These are phyloP conservation scores for Irpex lacteus DNA, from an alignment of 1,284 basidiomycete species.

Conservation along the genomic window DNA sequence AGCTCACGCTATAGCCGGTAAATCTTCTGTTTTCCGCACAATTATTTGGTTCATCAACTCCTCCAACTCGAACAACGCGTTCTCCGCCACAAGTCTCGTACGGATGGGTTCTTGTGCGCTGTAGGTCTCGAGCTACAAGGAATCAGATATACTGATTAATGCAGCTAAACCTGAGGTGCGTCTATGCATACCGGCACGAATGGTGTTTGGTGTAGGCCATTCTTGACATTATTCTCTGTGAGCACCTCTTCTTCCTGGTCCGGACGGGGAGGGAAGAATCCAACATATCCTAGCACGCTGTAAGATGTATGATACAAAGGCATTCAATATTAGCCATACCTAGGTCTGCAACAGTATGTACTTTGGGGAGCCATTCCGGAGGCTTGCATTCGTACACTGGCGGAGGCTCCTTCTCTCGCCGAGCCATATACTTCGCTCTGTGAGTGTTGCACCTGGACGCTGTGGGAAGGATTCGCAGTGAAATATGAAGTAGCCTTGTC, in stretches of 20 bases:
- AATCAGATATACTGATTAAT: not conserved
- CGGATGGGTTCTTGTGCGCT: constrained; percentile 56
- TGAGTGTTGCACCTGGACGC: not conserved
- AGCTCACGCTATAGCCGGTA: constrained; percentile 61
- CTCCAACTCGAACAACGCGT: constrained; percentile 68
- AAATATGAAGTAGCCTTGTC: not conserved
- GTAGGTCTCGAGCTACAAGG: constrained; percentile 59
- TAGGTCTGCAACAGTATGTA: constrained; percentile 64
- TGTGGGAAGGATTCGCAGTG: not conserved
- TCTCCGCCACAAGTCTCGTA: constrained; percentile 45
- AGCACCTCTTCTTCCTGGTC: constrained; percentile 85
- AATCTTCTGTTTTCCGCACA: constrained; percentile 52
- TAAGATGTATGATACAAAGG: not conserved
- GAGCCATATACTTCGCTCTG: constrained; percentile 19
- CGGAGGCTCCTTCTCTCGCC: constrained; percentile 33
- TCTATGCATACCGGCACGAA: constrained; percentile 56
- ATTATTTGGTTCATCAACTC: constrained; percentile 82
- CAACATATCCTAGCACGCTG: constrained; percentile 65
- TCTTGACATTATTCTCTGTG: constrained; percentile 75
- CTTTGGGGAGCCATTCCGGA: constrained; percentile 66
- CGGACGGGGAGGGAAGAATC: constrained; percentile 82
- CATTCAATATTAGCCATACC: constrained; percentile 37
- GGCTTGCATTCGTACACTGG: constrained; percentile 66
- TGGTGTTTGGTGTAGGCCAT: constrained; percentile 64
- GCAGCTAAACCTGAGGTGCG: not conserved